Evolutionary conservation across 164 flowering plant species (phyloP).

Genomic region (Chimonanthus praecox): DNA sequence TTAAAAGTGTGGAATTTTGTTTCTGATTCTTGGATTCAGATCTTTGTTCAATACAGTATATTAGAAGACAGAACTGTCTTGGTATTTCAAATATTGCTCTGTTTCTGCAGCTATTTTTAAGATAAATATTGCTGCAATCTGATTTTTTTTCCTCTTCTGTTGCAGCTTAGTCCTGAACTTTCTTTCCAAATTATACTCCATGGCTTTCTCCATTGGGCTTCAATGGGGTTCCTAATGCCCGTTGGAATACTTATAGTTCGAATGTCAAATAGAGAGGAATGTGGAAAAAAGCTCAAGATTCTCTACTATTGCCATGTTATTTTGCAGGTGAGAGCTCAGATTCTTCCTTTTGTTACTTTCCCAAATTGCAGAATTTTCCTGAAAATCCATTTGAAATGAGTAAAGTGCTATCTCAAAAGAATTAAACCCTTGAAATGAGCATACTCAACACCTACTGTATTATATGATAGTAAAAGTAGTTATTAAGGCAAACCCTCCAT

Average conservation of each 20-base stretch:
- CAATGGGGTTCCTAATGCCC: constrained; percentile 83
- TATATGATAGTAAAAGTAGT: neutral
- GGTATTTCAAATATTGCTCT: neutral
- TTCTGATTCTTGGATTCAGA: neutral
- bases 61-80: neutral
- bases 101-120: neutral
- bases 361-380: neutral
- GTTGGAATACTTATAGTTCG: constrained; percentile 62
- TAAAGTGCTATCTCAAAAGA: neutral
- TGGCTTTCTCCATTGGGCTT: constrained; percentile 69
- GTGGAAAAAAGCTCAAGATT: constrained; percentile 34
- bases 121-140: neutral
- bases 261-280: constrained; percentile 39
- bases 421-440: neutral
- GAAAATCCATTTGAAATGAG: neutral
- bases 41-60: neutral
- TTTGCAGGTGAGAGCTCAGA: constrained; percentile 48
- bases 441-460: neutral
- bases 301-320: constrained; percentile 60
- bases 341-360: neutral
- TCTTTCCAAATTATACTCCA: constrained; percentile 39
- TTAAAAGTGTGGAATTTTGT: neutral
- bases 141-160: neutral
- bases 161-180: constrained; percentile 35
- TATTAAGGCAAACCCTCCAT: neutral